Base-by-base conservation (phyloP, 164 flowering plant genomes). In the Vitis labrusca region DNA sequence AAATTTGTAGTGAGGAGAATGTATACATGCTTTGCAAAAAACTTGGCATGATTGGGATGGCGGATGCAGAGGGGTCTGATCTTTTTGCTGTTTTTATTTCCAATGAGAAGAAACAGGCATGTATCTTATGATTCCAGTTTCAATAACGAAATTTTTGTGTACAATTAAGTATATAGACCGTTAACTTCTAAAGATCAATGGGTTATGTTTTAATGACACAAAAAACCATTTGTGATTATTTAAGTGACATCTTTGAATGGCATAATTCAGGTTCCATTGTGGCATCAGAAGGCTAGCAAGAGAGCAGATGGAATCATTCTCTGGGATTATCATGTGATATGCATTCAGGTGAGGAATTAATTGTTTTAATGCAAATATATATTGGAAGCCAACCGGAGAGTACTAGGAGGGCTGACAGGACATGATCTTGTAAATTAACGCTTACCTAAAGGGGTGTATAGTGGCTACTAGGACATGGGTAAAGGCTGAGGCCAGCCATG, bases 301-400 rank as follows among this genome's bases (percentile, higher is more conserved):
- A 79, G 92, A 78, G 90, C 89, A 15, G 97, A 90, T 79, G 94
- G 98, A 11, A 52, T 90, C 59, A 63, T 85, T 72, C 76, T 93
- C 7, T 95, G 98, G 99, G 99, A 95, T 84, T 95, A 95, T 72
- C 98, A 95, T 81, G 97, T 89, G 65, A 80, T 94, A 58, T 94
- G 99, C 75, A 65, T 94, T 70, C 97, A 94, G 94, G 98, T 92
- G 73, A 78, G 59, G 65, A 10, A 17, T 59, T 16, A 58, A 59
- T 66, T 32, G 5, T 16, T 47, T 63, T 63, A 37, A 37, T 6
- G 44, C 44, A 37, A 37, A 37, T 37, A 23, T 23, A 1, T 23
- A 23, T 23, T 23, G 27, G 27, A 23, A 23, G 27, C 27, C 27
- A 23, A 23, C 27, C 0, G 27, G 27, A 23, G 44, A 37, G 5